phyloP scores from a whole-genome alignment of 176 grass and related monocot genomes.

The Zea luxurians region DNA sequence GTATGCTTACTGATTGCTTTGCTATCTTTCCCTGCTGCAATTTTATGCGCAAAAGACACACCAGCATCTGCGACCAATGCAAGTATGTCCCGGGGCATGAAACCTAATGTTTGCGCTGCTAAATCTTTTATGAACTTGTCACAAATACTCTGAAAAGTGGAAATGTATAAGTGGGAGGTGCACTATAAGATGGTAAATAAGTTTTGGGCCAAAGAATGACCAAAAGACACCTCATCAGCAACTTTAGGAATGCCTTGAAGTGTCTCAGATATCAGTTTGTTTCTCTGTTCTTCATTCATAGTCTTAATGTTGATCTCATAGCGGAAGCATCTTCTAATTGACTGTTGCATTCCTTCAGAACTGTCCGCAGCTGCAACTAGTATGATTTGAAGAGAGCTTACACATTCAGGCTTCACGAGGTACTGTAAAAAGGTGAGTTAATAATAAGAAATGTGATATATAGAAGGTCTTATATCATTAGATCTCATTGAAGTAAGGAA shows the following conservation, averaged over 20 bases:
- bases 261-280: constrained; percentile 71
- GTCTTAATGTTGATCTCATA: constrained; percentile 88
- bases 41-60: constrained; percentile 62
- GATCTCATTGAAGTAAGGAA: constrained; percentile 1
- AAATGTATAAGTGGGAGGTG: constrained; percentile 22
- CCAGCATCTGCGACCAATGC: constrained; percentile 80
- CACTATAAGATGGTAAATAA: constrained; percentile 7
- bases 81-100: constrained; percentile 86
- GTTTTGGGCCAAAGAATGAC: constrained; percentile 5
- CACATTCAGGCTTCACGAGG: constrained; percentile 58
- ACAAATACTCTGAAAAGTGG: constrained; percentile 63
- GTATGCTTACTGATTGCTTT: constrained; percentile 31
- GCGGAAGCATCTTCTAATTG: constrained; percentile 82
- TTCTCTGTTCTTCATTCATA: constrained; percentile 80
- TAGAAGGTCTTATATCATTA: constrained; percentile 18
- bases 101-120: constrained; percentile 74
- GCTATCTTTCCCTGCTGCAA: constrained; percentile 39
- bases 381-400: constrained; percentile 68
- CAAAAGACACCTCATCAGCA: constrained; percentile 60
- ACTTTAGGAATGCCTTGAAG: constrained; percentile 43
- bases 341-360: constrained; percentile 74
- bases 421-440: constrained; percentile 49
- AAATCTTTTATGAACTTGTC: constrained; percentile 79
- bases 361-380: constrained; percentile 78
- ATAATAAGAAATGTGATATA: constrained; percentile 34